Evolutionary conservation across 2,329 filamentous ascomycete species (phyloP), one percentile per base, ranked within the genome.

Genomic region (Geosmithia morbida): DNA sequence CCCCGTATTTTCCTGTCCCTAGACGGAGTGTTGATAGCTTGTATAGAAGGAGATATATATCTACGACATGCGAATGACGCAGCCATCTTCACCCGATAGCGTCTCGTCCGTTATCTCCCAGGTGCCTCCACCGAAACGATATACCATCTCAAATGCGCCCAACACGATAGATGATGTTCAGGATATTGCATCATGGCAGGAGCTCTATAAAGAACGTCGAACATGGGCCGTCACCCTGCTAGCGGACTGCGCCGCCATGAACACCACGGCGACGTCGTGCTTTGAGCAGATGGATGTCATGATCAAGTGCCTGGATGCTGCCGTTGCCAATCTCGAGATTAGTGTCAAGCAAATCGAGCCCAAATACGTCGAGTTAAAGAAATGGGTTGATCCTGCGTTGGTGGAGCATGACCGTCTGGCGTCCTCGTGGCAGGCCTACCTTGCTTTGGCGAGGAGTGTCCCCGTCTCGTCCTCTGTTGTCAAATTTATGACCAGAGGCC

Each of bases 181-280:
- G 51, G 83, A 88, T 51, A 71, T 96, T 48, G 74, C 82, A 57
- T 83, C 88, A 77, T 98, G 92, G 90, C 85, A 87, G 60, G 78
- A 81, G 43, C 71, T 97, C 19, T 96, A 92, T 69, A 83, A 82
- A 61, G 75, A 81, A 49, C 81, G 92, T 50, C 79, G 83, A 56
- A 73, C 75, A 54, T 98, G 92, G 92, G 85, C 88, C 0, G 66
- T 81, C 47, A 72, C 71, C 40, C 66, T 94, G 33, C 74, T 83
- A 7, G 77, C 82, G 22, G 80, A 83, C 54, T 90, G 86, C 55
- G 71, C 71, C 45, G 68, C 68, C 45, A 82, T 87, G 68, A 78
- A 81, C 46, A 67, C 70, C 46, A 66, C 72, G 51, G 73, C 80
- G 18, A 71, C 78, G 56, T 73, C 81, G 48, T 75, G 85, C 53